Evolutionary conservation across 2,329 filamentous ascomycete genomes (phyloP).

Genomic region (Diaporthe australafricana): DNA sequence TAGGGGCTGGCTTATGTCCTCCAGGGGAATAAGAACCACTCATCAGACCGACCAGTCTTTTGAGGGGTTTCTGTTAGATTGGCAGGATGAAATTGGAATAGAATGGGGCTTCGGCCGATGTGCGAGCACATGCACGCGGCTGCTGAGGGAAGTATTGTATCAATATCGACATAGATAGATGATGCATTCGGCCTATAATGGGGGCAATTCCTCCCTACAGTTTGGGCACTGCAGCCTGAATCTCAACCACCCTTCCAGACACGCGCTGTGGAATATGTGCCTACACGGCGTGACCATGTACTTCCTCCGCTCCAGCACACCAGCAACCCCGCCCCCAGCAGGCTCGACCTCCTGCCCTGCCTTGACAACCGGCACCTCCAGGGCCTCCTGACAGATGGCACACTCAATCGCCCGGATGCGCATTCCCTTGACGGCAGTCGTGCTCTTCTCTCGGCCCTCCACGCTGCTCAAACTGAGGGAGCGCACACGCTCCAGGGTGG

Average conservation of each 20-base stretch:
- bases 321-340: slow-evolving; percentile 64
- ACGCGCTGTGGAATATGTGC: slow-evolving; percentile 93
- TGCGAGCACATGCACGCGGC: background rate
- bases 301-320: slow-evolving; percentile 80
- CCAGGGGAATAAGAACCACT: background rate
- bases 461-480: slow-evolving; percentile 42
- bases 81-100: slow-evolving; percentile 4
- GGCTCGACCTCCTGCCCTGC: slow-evolving; percentile 62
- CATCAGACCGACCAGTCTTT: background rate
- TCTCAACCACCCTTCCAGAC: slow-evolving; percentile 96
- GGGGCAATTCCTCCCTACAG: slow-evolving; percentile 89
- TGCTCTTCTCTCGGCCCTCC: slow-evolving; percentile 48
- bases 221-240: slow-evolving; percentile 95
- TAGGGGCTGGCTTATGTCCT: background rate
- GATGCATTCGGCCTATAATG: slow-evolving; percentile 67
- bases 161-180: background rate
- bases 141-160: background rate
- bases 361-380: slow-evolving; percentile 87
- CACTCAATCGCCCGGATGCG: slow-evolving; percentile 78
- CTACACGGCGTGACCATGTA: slow-evolving; percentile 99
- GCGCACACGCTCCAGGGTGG: slow-evolving; percentile 47
- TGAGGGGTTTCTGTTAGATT: background rate
- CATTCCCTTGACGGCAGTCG: slow-evolving; percentile 40
- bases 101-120: background rate
- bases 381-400: slow-evolving; percentile 91